Conservation (phyloP, 805 yeast genomes). For the Metschnikowia baotianmanensis region DNA sequence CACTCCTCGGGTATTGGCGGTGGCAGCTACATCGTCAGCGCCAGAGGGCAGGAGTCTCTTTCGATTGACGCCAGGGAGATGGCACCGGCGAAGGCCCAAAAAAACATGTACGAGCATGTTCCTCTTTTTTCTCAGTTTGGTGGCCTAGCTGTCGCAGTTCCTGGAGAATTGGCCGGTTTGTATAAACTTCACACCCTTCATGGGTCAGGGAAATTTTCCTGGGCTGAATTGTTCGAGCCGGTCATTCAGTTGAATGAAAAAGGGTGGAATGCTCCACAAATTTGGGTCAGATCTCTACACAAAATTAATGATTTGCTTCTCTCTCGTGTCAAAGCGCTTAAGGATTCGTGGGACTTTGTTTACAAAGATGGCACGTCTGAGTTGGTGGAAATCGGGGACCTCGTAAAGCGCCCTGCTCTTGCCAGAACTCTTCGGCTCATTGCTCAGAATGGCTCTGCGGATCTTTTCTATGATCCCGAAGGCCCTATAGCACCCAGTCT, state of each 20-base stretch:
- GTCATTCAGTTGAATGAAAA: slow-evolving; percentile 60
- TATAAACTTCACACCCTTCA: slow-evolving; percentile 55
- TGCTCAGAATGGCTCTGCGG: slow-evolving; percentile 75
- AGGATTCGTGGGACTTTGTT: slow-evolving; percentile 57
- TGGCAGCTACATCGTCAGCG: slow-evolving; percentile 67
- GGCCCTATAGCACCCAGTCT: slow-evolving; percentile 69
- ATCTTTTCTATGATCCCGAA: slow-evolving; percentile 77
- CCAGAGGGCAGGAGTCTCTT: slow-evolving; percentile 40
- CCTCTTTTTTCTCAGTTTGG: slow-evolving; percentile 62
- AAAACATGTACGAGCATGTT: slow-evolving; percentile 59
- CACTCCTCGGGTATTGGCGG: slow-evolving; percentile 93
- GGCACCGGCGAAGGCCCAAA: slow-evolving; percentile 66
- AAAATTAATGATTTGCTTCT: slow-evolving; percentile 23
- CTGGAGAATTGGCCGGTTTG: slow-evolving; percentile 90
- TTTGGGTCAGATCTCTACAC: slow-evolving; percentile 38
- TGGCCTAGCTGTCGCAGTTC: slow-evolving; percentile 85
- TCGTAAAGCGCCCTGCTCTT: slow-evolving; percentile 53
- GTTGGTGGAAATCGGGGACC: slow-evolving; percentile 54
- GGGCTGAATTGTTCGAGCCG: slow-evolving; percentile 75
- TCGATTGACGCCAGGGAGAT: slow-evolving; percentile 85
- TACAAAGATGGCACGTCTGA: slow-evolving; percentile 27
- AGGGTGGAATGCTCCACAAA: slow-evolving; percentile 42
- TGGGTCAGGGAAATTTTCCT: slow-evolving; percentile 67
- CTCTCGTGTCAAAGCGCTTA: slow-evolving; percentile 25
- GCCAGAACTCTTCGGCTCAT: slow-evolving; percentile 67